Conservation (phyloP, 208 protist genomes). For the Crithidia bombi region DNA sequence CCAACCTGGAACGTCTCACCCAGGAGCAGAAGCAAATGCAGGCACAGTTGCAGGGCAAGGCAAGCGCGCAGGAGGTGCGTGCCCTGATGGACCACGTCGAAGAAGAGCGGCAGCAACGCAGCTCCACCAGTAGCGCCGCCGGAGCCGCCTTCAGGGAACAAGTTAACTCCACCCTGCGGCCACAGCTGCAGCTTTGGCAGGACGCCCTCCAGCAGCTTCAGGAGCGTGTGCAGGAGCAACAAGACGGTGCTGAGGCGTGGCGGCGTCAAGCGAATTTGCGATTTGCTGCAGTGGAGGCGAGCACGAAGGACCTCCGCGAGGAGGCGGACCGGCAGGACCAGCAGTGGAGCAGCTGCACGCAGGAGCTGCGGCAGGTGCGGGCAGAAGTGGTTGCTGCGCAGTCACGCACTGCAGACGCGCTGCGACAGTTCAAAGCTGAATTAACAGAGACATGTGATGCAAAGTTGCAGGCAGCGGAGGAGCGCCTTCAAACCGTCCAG, state of each 20-base stretch:
- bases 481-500: constrained; percentile 14
- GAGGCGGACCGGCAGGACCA: constrained; percentile 15
- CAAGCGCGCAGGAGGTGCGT: constrained; percentile 16
- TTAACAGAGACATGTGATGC: constrained; percentile 7
- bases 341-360: constrained; percentile 14
- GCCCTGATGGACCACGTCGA: constrained; percentile 25
- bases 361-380: constrained; percentile 26
- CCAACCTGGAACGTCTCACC: constrained; percentile 23
- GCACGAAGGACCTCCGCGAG: constrained; percentile 13
- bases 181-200: constrained; percentile 27
- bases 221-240: constrained; percentile 20
- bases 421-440: constrained; percentile 25
- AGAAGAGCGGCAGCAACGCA: constrained; percentile 19
- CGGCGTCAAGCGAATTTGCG: constrained; percentile 23
- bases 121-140: constrained; percentile 10
- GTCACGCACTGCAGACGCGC: constrained; percentile 11
- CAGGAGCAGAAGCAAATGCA: constrained; percentile 31
- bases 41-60: constrained; percentile 30
- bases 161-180: constrained; percentile 9
- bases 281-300: constrained; percentile 29
- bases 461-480: constrained; percentile 14
- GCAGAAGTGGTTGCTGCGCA: constrained; percentile 2
- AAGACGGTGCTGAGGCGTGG: constrained; percentile 24
- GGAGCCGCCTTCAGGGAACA: constrained; percentile 17
- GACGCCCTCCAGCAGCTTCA: constrained; percentile 29